Base-by-base conservation (phyloP, 768 basidiomycete genomes). In the Suillus luteus region DNA sequence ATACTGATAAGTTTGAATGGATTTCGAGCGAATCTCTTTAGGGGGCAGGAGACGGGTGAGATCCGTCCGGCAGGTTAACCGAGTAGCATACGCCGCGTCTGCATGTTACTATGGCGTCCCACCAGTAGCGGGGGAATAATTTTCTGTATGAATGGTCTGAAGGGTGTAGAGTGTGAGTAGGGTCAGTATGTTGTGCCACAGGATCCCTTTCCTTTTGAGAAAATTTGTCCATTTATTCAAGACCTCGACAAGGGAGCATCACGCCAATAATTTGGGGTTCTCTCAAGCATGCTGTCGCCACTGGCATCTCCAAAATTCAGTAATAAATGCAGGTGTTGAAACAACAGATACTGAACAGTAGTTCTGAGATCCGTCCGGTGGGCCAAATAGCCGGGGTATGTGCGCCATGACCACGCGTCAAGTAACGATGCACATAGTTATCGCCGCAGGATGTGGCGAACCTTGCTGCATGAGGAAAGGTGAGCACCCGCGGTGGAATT, bases 11-110 rank as follows among this genome's bases (percentile, higher is more conserved):
- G 15, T 52, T 17, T 31, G 17, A 31, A 24, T 6, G 22, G 11
- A 27, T 52, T 27, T 51, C 27, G 15, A 51, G 49, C 24, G 9
- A 33, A 52, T 31, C 27, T 9, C 9, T 9, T 10, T 37, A 55
- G 22, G 38, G 15, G 22, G 37, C 12, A 14, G n/a, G 15, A 15
- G 22, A 38, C 9, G 9, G 55, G 17, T 5, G 55, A 57, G 55
- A 57, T 57, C 55, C 55, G 55, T 57, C 55, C 55, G 38, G 24
- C 38, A 57, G 15, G 15, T 22, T 17, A 37, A 55, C 55, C 5
- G 14, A 7, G 49, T 38, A 38, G 52, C 5, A 33, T n/a, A n/a
- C 33, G 33, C 52, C 19, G 33, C 19, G 19, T 12, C 19, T 35
- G 31, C 33, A 35, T 54, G 6, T 35, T 14, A 12, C 31, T 24